Conservation (phyloP, 345 rosid genomes). For the Murraya koenigii region DNA sequence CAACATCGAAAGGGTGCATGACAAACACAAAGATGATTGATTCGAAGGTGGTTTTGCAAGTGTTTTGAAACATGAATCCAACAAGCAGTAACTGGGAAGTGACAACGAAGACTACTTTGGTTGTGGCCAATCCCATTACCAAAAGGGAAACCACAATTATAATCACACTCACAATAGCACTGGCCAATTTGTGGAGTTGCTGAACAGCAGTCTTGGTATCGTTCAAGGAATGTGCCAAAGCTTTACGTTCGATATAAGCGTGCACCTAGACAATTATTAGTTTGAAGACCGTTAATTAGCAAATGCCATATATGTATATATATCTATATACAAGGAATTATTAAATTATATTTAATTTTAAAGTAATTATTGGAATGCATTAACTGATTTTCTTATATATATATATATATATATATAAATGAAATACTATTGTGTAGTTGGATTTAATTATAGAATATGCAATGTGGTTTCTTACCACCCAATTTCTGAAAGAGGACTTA, state of each 20-base stretch:
- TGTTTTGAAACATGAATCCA: conserved; percentile 78
- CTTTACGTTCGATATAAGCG: conserved; percentile 69
- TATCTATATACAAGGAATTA: too few relatives aligned
- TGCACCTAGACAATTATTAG: conserved; percentile 37
- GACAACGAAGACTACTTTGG: conserved; percentile 50
- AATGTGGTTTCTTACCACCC: conserved; percentile 39
- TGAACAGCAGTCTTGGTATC: conserved; percentile 81
- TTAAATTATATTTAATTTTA: too few relatives aligned
- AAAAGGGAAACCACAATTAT: conserved; percentile 54
- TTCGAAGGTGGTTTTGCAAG: conserved; percentile 75
- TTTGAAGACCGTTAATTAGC: not conserved
- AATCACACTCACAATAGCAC: conserved; percentile 49
- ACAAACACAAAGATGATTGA: conserved; percentile 80
- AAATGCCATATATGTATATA: too few relatives aligned
- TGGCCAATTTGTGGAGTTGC: conserved; percentile 74
- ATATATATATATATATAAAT: too few relatives aligned
- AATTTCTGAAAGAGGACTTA: conserved; percentile 43
- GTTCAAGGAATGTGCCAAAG: conserved; percentile 67
- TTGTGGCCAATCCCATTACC: conserved; percentile 58
- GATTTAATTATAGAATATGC: too few relatives aligned
- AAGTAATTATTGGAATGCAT: too few relatives aligned
- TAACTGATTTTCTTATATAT: too few relatives aligned
- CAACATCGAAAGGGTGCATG: conserved; percentile 84
- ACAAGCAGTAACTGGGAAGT: conserved; percentile 66
- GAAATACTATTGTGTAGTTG: too few relatives aligned